Base-by-base conservation (phyloP, 2,329 filamentous ascomycete genomes). In the Arachnomyces sp. region DNA sequence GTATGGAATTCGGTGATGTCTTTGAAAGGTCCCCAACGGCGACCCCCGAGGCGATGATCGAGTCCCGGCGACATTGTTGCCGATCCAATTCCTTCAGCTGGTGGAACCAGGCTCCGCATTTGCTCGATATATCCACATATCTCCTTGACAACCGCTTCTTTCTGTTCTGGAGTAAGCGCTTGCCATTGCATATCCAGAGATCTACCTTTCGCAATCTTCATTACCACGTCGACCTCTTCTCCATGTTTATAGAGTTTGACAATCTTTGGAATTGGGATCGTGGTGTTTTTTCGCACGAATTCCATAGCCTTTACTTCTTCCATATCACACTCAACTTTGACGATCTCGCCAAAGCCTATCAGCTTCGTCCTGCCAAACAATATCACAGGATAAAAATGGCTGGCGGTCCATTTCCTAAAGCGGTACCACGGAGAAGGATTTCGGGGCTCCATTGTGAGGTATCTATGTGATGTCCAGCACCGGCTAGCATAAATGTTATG, bases 161-260 rank as follows among this genome's bases (percentile, higher is more conserved):
- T 30, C 31, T 44, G 37, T 7, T 44, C 17, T 16, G 41, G 18
- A 8, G 31, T 34, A 25, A 46, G 17, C 7, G 29, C 39, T 2
- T 15, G 35, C 36, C 44, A 46, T 25, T 39, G 38, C 28, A 29
- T 31, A 13, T 46, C 38, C 4, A 44, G 31, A 9, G 42, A 25
- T 18, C 44, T 6, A 18, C 38, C 44, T 30, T 34, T 30, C 3
- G 34, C 28, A 28, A 15, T 28, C 16, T 42, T 35, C 33, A 42
- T 28, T 15, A 38, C 15, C 16, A 42, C 9, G 16, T 42, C 28
- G 14, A 29, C 34, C 11, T 31, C 34, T 28, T 42, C 17, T 14
- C 34, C 40, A 16, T 32, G 34, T 7, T 15, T 31, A 11, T 42
- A 42, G 34, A 18, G 30, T 34, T 42, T 36, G 21, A n/a, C 21